These are phyloP conservation scores for Chaetomidium leptoderma DNA, from an alignment of 495 filamentous ascomycete genomes.

Conservation along the genomic window DNA sequence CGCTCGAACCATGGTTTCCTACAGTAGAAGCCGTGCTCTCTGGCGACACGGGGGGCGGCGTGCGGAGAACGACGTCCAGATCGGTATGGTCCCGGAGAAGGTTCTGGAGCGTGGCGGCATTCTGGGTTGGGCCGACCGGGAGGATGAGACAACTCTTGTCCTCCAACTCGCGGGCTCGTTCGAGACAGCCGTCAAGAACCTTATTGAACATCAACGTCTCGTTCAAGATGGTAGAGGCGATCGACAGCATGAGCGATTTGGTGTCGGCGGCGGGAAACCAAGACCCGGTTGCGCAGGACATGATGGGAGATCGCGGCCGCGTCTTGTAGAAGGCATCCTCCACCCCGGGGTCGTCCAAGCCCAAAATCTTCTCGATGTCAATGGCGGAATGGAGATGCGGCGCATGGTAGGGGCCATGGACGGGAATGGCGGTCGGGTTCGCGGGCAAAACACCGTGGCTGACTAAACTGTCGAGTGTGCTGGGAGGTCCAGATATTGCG, in stretches of 20 bases:
- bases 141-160: conserved; percentile 47
- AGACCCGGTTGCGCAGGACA: conserved; percentile 55
- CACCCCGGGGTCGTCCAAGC: conserved; percentile 37
- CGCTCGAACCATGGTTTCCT: conserved; percentile 42
- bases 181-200: conserved; percentile 52
- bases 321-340: conserved; percentile 42
- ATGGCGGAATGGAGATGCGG: conserved; percentile 60
- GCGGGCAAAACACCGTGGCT: conserved; percentile 49
- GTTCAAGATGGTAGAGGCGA: conserved; percentile 57
- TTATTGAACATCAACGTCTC: conserved; percentile 56
- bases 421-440: conserved; percentile 60
- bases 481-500: conserved; percentile 75
- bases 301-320: conserved; percentile 50
- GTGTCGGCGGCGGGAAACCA: conserved; percentile 44
- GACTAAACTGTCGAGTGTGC: conserved; percentile 55
- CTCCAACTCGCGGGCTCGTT: conserved; percentile 35
- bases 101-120: conserved; percentile 41
- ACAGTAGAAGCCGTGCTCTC: conserved; percentile 33
- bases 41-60: conserved; percentile 30
- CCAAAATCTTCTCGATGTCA: conserved; percentile 59
- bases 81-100: conserved; percentile 38
- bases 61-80: conserved; percentile 39
- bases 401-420: conserved; percentile 81
- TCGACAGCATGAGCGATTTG: conserved; percentile 45
- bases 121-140: conserved; percentile 51